Evolutionary conservation across 2,329 filamentous ascomycete species (phyloP), one percentile per base, ranked within the genome.

Genomic region (Aspergillus sergii): DNA sequence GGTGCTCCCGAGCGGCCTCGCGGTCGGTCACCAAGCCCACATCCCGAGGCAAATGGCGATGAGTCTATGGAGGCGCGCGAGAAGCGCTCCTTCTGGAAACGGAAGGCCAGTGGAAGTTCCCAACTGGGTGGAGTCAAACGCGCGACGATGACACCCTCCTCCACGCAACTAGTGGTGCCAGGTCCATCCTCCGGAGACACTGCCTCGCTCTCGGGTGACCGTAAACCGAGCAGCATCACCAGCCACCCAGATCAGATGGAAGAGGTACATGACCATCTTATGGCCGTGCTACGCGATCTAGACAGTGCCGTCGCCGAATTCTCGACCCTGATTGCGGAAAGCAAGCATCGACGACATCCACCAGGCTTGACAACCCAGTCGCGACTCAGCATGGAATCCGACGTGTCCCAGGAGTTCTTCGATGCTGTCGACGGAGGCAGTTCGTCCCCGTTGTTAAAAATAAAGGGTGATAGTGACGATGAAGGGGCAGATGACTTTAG

Each of bases 361-460:
- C 71, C 85, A 7, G 76, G 80, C 14, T 83, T 89, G 7, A 83
- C 88, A 9, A 77, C 84, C 4, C 81, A 76, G 36, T 84, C 86
- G 12, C 82, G 88, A 43, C 83, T 85, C 72, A 97, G 93, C 72
- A 87, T 96, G 59, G 94, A 97, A 66, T 96, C 93, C 0, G 85
- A 89, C 34, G 90, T 91, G 1, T 86, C 86, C 2, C 92, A 96
- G 61, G 94, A 98, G 75, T 99, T 98, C 79, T 99, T 97, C 71
- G 95, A 99, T 75, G 95, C 95, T 1, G 89, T 91, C 72, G 90
- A 88, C 58, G 89, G 86, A 19, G 86, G 86, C 69, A 71, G 81
- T 19, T 77, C 75, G 32, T 88, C 89, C 9, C 89, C 91, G 60
- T 83, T 97, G 10, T 83, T 96, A 66, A 89, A 89, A 56, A 94